Evolutionary conservation across 2,329 filamentous ascomycete species (phyloP).

Genomic region (Colletotrichum theobromicola): DNA sequence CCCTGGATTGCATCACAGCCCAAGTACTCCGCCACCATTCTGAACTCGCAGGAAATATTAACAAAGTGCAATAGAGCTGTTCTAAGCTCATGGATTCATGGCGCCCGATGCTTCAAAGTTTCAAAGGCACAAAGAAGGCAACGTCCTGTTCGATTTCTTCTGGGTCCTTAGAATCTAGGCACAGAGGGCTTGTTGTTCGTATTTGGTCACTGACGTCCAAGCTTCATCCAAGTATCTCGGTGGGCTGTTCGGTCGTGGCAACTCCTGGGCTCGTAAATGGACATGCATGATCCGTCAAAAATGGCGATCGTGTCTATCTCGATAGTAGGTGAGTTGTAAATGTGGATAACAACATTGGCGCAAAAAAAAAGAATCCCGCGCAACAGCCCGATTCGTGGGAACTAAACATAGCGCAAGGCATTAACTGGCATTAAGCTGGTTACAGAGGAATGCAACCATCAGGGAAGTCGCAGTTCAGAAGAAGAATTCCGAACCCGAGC

Average conservation of each 20-base stretch:
- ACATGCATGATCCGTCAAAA: neutral
- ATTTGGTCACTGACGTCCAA: neutral
- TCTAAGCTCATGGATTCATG: neutral
- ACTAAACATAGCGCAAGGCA: neutral
- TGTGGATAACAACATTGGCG: neutral
- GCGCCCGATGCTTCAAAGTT: neutral
- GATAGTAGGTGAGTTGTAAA: neutral
- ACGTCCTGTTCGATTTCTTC: neutral
- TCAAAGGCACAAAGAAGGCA: neutral
- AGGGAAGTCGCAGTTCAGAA: neutral
- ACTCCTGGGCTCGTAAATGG: neutral
- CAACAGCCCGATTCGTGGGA: neutral
- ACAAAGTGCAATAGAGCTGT: neutral
- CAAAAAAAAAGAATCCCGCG: neutral
- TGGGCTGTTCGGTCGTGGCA: neutral
- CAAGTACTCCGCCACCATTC: neutral
- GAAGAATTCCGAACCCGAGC: neutral
- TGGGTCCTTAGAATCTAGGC: neutral
- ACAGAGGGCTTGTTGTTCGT: neutral
- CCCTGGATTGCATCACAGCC: neutral
- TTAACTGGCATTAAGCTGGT: neutral
- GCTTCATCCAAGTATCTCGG: neutral
- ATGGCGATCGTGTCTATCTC: neutral
- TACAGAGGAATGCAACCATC: neutral
- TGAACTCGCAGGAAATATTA: neutral